These are phyloP conservation scores for Anaeromyces robustus DNA, from an alignment of 192 early-diverging fungal genomes.

Conservation along the genomic window DNA sequence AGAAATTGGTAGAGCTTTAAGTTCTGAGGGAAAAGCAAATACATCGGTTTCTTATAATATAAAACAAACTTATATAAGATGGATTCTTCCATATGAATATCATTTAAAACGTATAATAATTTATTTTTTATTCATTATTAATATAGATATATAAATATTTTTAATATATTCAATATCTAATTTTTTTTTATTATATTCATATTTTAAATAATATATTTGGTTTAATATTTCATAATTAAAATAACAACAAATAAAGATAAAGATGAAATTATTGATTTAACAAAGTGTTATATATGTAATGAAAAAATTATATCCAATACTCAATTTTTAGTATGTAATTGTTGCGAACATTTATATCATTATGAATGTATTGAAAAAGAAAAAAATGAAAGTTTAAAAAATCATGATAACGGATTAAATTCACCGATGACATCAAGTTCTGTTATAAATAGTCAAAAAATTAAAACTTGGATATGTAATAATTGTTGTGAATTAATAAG, in stretches of 20 bases:
- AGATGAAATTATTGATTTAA: background rate
- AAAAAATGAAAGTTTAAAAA: background rate
- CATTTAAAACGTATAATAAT: background rate
- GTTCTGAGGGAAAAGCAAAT: background rate
- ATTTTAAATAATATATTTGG: too few species aligned
- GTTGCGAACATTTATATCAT: background rate
- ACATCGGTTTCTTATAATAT: background rate
- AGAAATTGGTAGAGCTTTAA: background rate
- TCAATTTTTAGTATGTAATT: background rate
- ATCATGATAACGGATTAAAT: background rate
- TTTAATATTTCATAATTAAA: too few species aligned
- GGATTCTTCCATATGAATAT: background rate
- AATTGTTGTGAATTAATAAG: background rate
- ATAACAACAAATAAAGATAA: background rate
- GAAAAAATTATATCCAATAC: background rate
- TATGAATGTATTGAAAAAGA: background rate
- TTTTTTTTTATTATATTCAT: too few species aligned
- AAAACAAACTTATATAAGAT: background rate
- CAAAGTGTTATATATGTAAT: background rate
- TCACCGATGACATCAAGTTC: background rate
- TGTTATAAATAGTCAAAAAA: background rate
- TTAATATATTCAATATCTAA: too few species aligned
- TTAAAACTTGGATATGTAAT: background rate
- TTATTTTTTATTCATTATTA: background rate
- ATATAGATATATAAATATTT: too few species aligned